Evolutionary conservation across 129 eudicot genomes (phyloP), one percentile per base, ranked within the genome.

Genomic region (Scalesia atractyloides): DNA sequence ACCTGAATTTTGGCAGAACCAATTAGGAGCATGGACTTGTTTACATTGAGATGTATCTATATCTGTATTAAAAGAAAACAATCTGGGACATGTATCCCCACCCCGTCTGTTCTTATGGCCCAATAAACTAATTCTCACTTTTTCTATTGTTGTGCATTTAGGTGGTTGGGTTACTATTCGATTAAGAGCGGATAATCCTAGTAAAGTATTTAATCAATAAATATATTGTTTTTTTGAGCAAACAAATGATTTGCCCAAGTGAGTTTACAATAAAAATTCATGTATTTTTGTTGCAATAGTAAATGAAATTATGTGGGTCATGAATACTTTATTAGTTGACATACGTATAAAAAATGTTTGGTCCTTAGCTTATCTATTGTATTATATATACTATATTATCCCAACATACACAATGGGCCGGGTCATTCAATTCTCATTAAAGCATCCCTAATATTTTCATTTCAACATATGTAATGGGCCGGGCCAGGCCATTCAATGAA

Each of bases 131-230:
- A n/a, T n/a, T n/a, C n/a, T n/a, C n/a, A n/a, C n/a, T n/a, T n/a
- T n/a, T n/a, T n/a, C n/a, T n/a, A 79, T 91, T 20, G 83, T 92
- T 30, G 97, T 88, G 30, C 97, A 95, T 8, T 84, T 92, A 3
- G 95, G 97, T 51, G 97, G 97, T 52, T 91, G 95, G 97, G 84
- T 83, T 4, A 92, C 97, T 12, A 80, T 91, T 16, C 79, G 97
- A 68, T 91, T 91, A 66, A 79, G 82, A 10, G 95, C 95, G 1
- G 97, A 91, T 84, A 91, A 91, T 82, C 97, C 92, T 69, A 95
- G 95, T 91, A 80, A 50, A 17, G 17, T 15, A 5, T 41, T 68
- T 14, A n/a, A n/a, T n/a, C n/a, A n/a, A n/a, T n/a, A n/a, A n/a
- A n/a, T n/a, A n/a, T n/a, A n/a, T n/a, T n/a, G n/a, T n/a, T n/a